Percentiles rank a stretch among this genome's conserved stretches.
Conservation (phyloP, 2,329 filamentous ascomycete genomes). For the Colletotrichum spaethianum region DNA sequence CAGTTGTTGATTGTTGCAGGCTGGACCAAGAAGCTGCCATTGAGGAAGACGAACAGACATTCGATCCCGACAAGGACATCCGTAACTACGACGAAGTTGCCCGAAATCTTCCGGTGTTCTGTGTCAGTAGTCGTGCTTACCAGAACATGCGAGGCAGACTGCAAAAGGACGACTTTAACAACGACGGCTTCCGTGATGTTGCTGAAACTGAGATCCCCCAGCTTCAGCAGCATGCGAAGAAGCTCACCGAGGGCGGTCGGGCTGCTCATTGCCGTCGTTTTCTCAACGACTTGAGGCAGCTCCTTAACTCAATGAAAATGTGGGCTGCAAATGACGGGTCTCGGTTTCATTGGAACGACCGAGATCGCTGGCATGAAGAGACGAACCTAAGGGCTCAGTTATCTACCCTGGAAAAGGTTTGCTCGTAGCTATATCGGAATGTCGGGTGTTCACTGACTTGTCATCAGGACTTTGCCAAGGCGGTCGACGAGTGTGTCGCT, state of each 20-base stretch:
- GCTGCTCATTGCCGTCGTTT: conserved; percentile 43
- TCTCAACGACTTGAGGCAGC: conserved; percentile 44
- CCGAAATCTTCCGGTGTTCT: conserved; percentile 72
- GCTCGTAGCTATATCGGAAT: background rate
- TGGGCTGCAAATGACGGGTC: conserved; percentile 46
- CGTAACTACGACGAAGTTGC: conserved; percentile 73
- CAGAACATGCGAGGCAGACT: conserved; percentile 72
- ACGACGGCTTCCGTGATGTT: conserved; percentile 63
- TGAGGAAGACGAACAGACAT: conserved; percentile 24
- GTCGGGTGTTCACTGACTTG: background rate
- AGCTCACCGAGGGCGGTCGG: conserved; percentile 38
- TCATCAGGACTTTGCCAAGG: conserved; percentile 41
- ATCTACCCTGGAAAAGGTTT: conserved; percentile 34
- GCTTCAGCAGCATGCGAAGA: conserved; percentile 64
- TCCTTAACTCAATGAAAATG: conserved; percentile 46
- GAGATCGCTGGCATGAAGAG: conserved; percentile 42
- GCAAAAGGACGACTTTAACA: conserved; percentile 63
- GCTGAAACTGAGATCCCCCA: conserved; percentile 73
- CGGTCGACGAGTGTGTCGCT: conserved; percentile 40
- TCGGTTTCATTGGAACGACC: conserved; percentile 33
- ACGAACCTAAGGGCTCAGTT: conserved; percentile 37
- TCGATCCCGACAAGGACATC: conserved; percentile 53
- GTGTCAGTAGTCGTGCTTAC: conserved; percentile 74
- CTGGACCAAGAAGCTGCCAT: conserved; percentile 36
- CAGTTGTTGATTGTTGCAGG: conserved; percentile 48